phyloP scores from a whole-genome alignment of 2,329 filamentous ascomycete genomes.

The Penicillium sp. region DNA sequence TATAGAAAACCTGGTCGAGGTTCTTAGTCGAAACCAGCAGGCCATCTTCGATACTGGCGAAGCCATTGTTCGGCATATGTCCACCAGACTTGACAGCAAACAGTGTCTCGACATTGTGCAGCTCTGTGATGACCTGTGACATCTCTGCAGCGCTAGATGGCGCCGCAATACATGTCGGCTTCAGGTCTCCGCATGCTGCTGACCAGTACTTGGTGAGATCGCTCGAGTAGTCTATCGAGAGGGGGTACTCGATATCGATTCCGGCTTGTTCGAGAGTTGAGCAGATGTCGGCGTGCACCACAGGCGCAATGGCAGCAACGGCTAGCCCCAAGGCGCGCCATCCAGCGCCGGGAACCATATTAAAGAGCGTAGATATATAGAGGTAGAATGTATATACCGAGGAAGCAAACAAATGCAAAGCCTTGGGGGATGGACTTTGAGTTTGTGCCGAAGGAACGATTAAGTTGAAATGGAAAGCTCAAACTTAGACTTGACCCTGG shows the following conservation, averaged over 20 bases:
- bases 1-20: conserved; percentile 38
- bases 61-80: conserved; percentile 49
- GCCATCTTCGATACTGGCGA: conserved; percentile 46
- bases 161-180: conserved; percentile 49
- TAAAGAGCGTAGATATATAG: neutral
- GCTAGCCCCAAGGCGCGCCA: conserved; percentile 23
- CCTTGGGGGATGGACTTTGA: neutral
- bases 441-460: neutral
- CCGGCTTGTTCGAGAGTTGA: conserved; percentile 34
- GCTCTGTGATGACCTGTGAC: conserved; percentile 51
- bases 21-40: conserved; percentile 48
- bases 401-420: neutral
- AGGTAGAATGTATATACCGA: neutral
- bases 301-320: conserved; percentile 17
- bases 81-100: conserved; percentile 57
- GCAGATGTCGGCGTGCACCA: conserved; percentile 38
- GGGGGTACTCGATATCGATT: conserved; percentile 34
- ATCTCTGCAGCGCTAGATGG: conserved; percentile 54
- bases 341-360: conserved; percentile 17
- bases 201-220: conserved; percentile 51
- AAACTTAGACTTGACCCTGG: neutral
- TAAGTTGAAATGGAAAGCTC: neutral
- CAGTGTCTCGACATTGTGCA: conserved; percentile 49
- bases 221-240: conserved; percentile 34
- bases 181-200: conserved; percentile 41